phyloP scores from a whole-genome alignment of 225 moss, liverwort and hornwort species.

The Sphagnum contortum region DNA sequence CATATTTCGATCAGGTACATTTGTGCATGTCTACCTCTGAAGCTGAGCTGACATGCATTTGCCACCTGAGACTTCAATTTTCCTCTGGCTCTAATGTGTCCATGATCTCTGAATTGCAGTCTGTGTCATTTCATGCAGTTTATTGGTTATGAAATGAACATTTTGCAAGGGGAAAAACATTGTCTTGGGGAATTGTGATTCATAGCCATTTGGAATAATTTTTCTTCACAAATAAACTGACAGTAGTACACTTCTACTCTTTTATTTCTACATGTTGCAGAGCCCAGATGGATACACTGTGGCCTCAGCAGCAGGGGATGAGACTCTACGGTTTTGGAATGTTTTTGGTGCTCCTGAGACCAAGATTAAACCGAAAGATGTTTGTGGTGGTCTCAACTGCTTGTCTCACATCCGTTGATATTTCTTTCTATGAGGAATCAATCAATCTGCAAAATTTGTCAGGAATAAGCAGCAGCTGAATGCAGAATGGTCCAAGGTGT shows the following conservation, averaged over 20 bases:
- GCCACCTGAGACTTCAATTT: not conserved
- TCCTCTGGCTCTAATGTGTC: not conserved
- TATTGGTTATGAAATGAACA: not conserved
- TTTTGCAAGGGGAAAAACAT: not conserved
- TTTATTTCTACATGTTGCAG: constrained; percentile 14
- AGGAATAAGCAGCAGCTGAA: no score
- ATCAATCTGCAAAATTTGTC: no score
- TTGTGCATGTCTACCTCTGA: no score
- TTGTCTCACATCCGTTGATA: constrained; percentile 15
- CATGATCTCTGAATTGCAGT: not conserved
- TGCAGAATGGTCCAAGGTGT: no score
- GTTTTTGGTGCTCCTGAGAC: constrained; percentile 48
- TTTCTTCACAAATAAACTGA: not conserved
- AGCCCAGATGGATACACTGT: constrained; percentile 82
- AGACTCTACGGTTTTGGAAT: constrained; percentile 64
- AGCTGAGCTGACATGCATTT: no score
- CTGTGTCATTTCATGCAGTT: no score
- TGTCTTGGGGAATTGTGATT: not conserved
- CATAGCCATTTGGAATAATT: not conserved
- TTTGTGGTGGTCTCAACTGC: constrained; percentile 10
- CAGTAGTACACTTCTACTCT: not conserved
- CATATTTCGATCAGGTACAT: not conserved
- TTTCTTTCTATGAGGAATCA: no score
- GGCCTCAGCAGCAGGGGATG: constrained; percentile 72
- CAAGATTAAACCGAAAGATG: constrained; percentile 37